These are phyloP conservation scores for Cyamopsis tetragonoloba DNA, from an alignment of 306 rosid genomes.

Conservation along the genomic window DNA sequence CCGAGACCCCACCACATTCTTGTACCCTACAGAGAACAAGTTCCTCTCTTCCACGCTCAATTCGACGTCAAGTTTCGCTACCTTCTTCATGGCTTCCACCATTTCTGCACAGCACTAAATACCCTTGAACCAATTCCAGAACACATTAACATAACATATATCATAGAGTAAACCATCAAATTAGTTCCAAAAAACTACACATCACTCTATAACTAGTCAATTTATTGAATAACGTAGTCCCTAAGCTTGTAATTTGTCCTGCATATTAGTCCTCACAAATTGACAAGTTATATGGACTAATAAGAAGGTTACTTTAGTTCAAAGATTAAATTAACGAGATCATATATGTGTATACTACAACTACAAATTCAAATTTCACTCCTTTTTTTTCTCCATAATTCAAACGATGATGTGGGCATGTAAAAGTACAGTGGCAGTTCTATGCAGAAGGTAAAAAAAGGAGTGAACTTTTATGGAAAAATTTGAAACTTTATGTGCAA, in stretches of 20 bases:
- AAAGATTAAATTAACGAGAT: no score
- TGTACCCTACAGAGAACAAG: slow-evolving; percentile 43
- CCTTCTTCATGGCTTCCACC: slow-evolving; percentile 39
- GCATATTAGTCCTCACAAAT: no score
- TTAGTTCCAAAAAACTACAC: no score
- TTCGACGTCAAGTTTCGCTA: slow-evolving; percentile 38
- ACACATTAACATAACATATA: no score
- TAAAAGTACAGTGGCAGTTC: not conserved
- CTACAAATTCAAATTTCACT: not conserved
- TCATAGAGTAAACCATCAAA: no score
- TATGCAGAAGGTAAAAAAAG: not conserved
- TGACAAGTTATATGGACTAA: no score
- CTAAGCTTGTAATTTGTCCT: no score
- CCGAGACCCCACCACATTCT: slow-evolving; percentile 40
- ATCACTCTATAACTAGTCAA: no score
- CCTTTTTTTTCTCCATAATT: not conserved
- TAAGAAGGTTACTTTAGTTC: no score
- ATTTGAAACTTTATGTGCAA: slow-evolving; percentile 14
- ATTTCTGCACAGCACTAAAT: slow-evolving; percentile 32
- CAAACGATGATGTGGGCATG: not conserved
- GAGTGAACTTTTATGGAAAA: not conserved
- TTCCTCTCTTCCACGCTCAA: slow-evolving; percentile 45
- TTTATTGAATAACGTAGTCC: no score
- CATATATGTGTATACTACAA: not conserved
- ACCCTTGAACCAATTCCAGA: slow-evolving; percentile 3